These are phyloP conservation scores for Blastobotrys illinoisensis DNA, from an alignment of 1,139 yeast species.

Conservation along the genomic window DNA sequence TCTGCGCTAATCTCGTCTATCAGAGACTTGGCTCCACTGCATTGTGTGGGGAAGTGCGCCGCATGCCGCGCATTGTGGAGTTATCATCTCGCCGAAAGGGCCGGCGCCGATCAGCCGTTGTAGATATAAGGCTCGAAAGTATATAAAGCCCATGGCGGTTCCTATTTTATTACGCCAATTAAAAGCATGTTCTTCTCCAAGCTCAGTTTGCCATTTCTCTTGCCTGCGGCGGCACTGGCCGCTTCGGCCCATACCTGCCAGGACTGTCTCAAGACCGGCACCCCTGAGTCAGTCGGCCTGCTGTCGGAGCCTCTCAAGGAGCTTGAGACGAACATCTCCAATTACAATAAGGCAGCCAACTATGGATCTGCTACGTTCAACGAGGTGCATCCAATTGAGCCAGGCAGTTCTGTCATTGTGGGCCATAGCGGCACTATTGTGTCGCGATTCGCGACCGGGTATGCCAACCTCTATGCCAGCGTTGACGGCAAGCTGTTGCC, in stretches of 20 bases:
- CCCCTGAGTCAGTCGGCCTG: conserved; percentile 14
- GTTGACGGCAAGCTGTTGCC: conserved; percentile 10
- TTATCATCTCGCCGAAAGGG: neutral
- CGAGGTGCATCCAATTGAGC: conserved; percentile 12
- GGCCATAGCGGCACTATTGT: conserved; percentile 12
- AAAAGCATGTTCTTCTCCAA: neutral
- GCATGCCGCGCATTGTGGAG: neutral
- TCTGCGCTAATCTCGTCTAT: neutral
- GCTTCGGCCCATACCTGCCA: neutral
- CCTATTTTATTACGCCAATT: neutral
- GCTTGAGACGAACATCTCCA: conserved; percentile 10
- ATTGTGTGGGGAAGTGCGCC: neutral
- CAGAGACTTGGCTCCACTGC: neutral
- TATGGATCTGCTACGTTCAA: neutral
- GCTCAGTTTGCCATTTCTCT: neutral
- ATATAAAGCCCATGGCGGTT: neutral
- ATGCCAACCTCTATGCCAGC: conserved; percentile 12
- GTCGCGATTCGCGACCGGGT: conserved; percentile 13
- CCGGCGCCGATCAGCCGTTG: neutral
- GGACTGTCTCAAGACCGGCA: conserved; percentile 4
- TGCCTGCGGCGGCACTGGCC: neutral
- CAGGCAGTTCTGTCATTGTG: conserved; percentile 13
- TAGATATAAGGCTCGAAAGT: neutral
- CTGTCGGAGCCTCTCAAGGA: conserved; percentile 10
- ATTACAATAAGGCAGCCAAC: conserved; percentile 5